phyloP scores from a whole-genome alignment of 2,329 filamentous ascomycete species.

The Cercospora sojina region DNA sequence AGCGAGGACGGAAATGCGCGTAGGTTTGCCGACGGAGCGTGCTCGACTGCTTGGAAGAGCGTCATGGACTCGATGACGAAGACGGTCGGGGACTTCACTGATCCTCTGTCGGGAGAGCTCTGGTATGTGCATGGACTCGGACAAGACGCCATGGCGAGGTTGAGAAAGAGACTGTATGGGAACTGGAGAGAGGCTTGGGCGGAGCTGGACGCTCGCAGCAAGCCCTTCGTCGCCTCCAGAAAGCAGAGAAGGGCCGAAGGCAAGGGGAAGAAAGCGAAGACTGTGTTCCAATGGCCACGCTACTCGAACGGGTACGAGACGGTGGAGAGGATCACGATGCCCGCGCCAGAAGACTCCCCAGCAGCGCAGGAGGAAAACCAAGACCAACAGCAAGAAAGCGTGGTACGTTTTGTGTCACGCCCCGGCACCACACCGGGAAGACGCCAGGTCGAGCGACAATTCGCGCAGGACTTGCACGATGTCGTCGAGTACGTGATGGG shows the following conservation, averaged over 20 bases:
- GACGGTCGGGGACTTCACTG: not conserved
- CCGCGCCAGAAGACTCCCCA: not conserved
- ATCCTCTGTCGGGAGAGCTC: not conserved
- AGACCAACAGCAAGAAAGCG: not conserved
- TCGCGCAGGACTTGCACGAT: not conserved
- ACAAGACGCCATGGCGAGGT: not conserved
- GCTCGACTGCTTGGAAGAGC: not conserved
- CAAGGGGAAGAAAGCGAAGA: not conserved
- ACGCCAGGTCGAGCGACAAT: not conserved
- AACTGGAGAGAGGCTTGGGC: not conserved
- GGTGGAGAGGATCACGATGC: not conserved
- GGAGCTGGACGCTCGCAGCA: not conserved
- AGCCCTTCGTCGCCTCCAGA: not conserved
- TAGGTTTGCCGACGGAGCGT: not conserved
- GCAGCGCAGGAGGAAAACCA: not conserved
- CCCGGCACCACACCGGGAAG: too few relatives aligned
- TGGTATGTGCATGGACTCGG: not conserved
- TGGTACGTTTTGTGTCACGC: not conserved
- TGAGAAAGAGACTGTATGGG: not conserved
- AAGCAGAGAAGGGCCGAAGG: not conserved
- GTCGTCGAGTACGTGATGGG: not conserved
- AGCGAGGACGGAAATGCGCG: not conserved
- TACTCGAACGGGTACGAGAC: not conserved
- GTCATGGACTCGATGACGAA: slow-evolving; percentile 1
- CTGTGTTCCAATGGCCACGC: not conserved